These are phyloP conservation scores for Globisporangium recalcitrans DNA, from an alignment of 352 stramenopile species.

Conservation along the genomic window DNA sequence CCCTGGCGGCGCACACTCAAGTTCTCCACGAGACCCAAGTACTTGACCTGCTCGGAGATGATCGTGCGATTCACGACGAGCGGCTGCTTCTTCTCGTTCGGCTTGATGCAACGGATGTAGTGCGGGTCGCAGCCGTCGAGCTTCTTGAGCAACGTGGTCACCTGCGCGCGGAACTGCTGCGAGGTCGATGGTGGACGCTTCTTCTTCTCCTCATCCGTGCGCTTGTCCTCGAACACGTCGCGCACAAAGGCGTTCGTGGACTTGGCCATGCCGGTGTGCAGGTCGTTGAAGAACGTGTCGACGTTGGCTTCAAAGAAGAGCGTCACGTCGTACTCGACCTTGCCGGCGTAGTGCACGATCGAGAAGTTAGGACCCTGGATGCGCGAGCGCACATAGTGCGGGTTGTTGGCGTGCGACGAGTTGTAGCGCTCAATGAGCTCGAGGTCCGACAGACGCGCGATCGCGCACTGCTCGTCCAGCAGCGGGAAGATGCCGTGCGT, in stretches of 20 bases:
- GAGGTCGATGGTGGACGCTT: constrained; percentile 81
- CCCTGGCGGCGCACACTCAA: constrained; percentile 77
- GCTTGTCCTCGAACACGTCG: constrained; percentile 77
- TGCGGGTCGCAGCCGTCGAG: constrained; percentile 86
- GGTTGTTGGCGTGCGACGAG: constrained; percentile 55
- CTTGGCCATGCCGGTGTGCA: constrained; percentile 67
- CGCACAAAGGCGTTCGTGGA: constrained; percentile 70
- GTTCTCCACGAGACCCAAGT: constrained; percentile 81
- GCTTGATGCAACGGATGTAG: constrained; percentile 91
- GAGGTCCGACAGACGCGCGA: constrained; percentile 60
- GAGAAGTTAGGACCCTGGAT: constrained; percentile 70
- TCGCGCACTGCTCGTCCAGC: constrained; percentile 76
- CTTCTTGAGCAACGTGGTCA: constrained; percentile 74
- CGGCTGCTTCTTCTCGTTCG: constrained; percentile 85
- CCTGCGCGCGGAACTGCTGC: constrained; percentile 79
- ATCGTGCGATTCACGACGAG: constrained; percentile 59
- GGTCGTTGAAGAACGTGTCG: constrained; percentile 82
- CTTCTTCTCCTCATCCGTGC: constrained; percentile 73
- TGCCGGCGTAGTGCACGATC: constrained; percentile 82
- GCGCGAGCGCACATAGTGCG: constrained; percentile 70
- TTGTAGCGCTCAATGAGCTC: constrained; percentile 81
- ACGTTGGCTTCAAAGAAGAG: constrained; percentile 84
- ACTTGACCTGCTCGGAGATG: constrained; percentile 72
- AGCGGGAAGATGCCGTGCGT: constrained; percentile 78
- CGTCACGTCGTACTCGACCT: constrained; percentile 84